Percentiles rank a stretch among this genome's conserved stretches.
Conservation (phyloP, 2,329 filamentous ascomycete species). For the Drechslerella dactyloides region DNA sequence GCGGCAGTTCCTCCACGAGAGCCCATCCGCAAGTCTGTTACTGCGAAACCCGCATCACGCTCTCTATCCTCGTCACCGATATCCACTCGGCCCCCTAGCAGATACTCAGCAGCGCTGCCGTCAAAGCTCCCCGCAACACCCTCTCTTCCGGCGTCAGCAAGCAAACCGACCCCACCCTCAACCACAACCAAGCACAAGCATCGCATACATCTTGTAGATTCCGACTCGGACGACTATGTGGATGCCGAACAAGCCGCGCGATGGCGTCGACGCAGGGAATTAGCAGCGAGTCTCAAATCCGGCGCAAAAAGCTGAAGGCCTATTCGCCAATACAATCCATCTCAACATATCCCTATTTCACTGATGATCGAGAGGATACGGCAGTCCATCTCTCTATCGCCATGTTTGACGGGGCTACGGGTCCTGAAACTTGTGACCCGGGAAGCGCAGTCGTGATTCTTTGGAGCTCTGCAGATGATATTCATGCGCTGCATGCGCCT, state of each 20-base stretch:
- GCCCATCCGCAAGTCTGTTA: not conserved
- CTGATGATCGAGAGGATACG: no score
- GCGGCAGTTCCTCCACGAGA: not conserved
- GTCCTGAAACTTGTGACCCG: no score
- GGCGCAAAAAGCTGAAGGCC: conserved; percentile 24
- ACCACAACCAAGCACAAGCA: conserved; percentile 2
- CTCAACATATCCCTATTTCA: no score
- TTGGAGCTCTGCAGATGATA: no score
- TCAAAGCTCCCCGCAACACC: not conserved
- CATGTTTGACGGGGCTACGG: no score
- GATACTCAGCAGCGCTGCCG: not conserved
- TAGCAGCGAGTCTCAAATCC: conserved; percentile 19
- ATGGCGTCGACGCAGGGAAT: conserved; percentile 27
- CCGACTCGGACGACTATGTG: conserved; percentile 35
- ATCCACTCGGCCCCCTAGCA: conserved; percentile 1
- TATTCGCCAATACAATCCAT: not conserved
- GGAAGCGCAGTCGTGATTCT: no score
- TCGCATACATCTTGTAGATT: conserved; percentile 7
- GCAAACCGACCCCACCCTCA: not conserved
- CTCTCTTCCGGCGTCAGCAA: not conserved
- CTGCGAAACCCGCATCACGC: not conserved
- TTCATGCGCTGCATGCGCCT: no score
- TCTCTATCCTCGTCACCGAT: conserved; percentile 5
- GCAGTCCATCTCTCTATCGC: no score
- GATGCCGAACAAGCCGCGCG: conserved; percentile 44